Conservation (phyloP, 2,329 filamentous ascomycete species). For the Cytospora paraplurivora region DNA sequence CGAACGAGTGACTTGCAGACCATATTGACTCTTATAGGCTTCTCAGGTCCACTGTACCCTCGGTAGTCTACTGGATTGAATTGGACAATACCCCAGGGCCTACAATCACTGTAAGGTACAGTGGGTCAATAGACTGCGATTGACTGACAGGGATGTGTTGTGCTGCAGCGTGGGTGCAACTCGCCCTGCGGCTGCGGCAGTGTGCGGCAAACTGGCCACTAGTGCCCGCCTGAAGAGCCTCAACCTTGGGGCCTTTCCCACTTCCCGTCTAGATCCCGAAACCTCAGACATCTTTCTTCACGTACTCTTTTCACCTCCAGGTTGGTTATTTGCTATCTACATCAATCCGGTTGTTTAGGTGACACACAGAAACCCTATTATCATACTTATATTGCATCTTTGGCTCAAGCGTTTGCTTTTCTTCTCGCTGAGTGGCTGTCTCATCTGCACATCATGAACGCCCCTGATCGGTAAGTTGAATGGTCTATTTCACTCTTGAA, state of each 20-base stretch:
- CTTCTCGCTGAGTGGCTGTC: neutral
- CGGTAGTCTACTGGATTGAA: neutral
- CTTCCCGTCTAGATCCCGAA: constrained; percentile 9
- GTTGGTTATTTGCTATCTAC: constrained; percentile 1
- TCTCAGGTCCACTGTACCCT: too few relatives aligned
- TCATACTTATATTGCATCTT: neutral
- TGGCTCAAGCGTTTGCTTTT: neutral
- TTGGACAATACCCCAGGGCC: neutral
- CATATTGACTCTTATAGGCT: too few relatives aligned
- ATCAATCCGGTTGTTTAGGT: neutral
- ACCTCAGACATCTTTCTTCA: neutral
- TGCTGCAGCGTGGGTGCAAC: neutral
- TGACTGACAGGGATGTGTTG: neutral
- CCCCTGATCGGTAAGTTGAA: constrained; percentile 54
- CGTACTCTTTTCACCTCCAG: constrained; percentile 3
- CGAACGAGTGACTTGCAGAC: too few relatives aligned
- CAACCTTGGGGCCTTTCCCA: neutral
- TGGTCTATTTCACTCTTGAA: neutral
- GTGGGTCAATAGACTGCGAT: neutral
- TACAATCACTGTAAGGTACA: neutral
- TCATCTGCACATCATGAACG: constrained; percentile 51
- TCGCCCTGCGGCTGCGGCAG: constrained; percentile 1
- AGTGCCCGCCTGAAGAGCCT: constrained; percentile 22
- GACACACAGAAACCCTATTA: neutral
- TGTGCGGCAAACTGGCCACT: constrained; percentile 18